Percentiles rank a stretch among this genome's conserved stretches.
Evolutionary conservation across 2,329 filamentous ascomycete species (phyloP).

Genomic region (Lachnellula occidentalis): DNA sequence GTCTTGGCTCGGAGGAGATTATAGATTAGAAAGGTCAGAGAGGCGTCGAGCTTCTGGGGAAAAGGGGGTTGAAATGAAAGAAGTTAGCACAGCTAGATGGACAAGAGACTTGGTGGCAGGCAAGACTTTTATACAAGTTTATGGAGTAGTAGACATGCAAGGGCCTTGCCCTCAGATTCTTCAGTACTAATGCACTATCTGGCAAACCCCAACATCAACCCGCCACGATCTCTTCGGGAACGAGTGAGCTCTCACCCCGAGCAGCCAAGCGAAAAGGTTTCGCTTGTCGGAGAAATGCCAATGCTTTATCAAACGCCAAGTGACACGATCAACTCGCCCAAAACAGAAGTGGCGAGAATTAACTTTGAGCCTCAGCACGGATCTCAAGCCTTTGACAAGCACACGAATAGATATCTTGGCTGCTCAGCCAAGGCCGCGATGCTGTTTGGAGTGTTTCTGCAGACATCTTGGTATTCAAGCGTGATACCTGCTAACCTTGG

Average conservation of each 20-base stretch:
- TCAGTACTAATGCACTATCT: constrained; percentile 13
- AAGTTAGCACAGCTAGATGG: constrained; percentile 24
- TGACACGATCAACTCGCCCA: constrained; percentile 19
- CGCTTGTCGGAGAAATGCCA: constrained; percentile 19
- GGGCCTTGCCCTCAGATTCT: constrained; percentile 5
- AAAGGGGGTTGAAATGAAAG: constrained; percentile 13
- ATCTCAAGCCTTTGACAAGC: constrained; percentile 12
- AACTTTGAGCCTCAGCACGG: constrained; percentile 18
- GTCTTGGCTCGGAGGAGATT: constrained; percentile 12
- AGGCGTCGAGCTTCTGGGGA: constrained; percentile 28
- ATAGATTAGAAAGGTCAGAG: constrained; percentile 11
- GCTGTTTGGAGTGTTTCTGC: constrained; percentile 13
- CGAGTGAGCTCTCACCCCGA: neutral
- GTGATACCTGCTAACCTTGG: constrained; percentile 20
- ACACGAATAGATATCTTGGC: constrained; percentile 17
- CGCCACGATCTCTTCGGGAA: constrained; percentile 1
- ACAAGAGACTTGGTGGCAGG: constrained; percentile 7
- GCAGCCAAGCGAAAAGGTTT: constrained; percentile 2
- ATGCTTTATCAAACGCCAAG: constrained; percentile 26
- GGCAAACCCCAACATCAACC: constrained; percentile 10
- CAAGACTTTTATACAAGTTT: constrained; percentile 23
- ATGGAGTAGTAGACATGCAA: constrained; percentile 8
- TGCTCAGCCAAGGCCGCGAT: constrained; percentile 17
- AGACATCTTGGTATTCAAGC: constrained; percentile 13
- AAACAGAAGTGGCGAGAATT: constrained; percentile 1